Base-by-base conservation (phyloP, 2,329 filamentous ascomycete species). In the Reticulascus tulasneorum region DNA sequence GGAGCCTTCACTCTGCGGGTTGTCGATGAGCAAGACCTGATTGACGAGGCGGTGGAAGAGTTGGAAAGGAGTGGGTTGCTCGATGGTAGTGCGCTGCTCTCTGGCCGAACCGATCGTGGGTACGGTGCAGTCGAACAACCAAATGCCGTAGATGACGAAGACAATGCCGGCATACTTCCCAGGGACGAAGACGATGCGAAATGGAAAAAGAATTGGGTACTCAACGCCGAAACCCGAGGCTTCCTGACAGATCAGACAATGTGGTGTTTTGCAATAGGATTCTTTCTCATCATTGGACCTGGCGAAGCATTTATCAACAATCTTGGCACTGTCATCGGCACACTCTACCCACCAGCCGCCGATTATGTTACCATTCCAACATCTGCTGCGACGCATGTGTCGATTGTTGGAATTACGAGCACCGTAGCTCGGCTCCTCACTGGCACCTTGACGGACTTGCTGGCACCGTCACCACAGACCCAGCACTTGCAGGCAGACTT, bases 241-340 rank as follows among this genome's bases (percentile, higher is more conserved):
- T 98, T 97, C 59, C 71, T 98, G 9, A 73, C 77, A 17, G 93
- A 98, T 49, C 81, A 77, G 42, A 96, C 89, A 10, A 97, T 97
- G 91, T 98, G 91, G 91, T 86, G 82, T 56, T 83, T 98, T 48
- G 88, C 91, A 0, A 67, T 82, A 1, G 90, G 89, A 15, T 97
- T 98, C 63, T 87, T 97, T 60, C 75, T 97, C 45, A 86, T 95
- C 50, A 86, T 90, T 35, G 93, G 93, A 0, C 91, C 93, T 0
- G 91, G 90, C n/a, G 93, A 98, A 63, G 86, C 91, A 9, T 98
- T 96, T 59, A 89, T 97, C 64, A 98, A 97, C 65, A 98, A 97
- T 52, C 69, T 98, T 9, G 93, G 93, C 23, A 96, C 90, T 17
- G 83, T 98, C 43, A 90, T 97, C 49, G 84, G 86, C 48, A 94